Percentiles rank a stretch among this genome's conserved stretches.
These are phyloP conservation scores for Apiospora hydei DNA, from an alignment of 2,329 filamentous ascomycete genomes.

Conservation along the genomic window DNA sequence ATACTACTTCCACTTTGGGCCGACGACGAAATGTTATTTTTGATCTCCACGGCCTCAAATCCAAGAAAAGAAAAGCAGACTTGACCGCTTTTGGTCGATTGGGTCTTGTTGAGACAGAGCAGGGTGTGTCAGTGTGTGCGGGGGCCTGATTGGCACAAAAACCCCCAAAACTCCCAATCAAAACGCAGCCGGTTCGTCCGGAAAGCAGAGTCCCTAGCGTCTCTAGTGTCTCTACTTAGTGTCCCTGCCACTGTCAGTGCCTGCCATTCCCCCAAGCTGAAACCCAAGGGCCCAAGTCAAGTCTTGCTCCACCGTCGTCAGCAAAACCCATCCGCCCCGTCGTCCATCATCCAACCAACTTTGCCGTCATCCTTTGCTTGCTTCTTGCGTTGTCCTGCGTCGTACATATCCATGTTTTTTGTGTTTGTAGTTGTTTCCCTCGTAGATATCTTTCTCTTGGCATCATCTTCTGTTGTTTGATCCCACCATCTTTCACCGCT, in stretches of 20 bases:
- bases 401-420: background rate
- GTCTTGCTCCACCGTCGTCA: background rate
- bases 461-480: background rate
- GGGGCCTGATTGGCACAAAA: background rate
- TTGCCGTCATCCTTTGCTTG: slow-evolving; percentile 12
- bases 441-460: background rate
- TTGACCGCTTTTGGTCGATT: slow-evolving; percentile 14
- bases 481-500: slow-evolving; percentile 2
- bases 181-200: slow-evolving; percentile 1
- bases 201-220: background rate
- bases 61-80: background rate
- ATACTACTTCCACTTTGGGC: background rate
- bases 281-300: background rate
- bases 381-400: slow-evolving; percentile 3
- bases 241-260: background rate
- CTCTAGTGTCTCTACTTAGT: background rate
- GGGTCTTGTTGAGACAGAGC: background rate
- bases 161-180: background rate
- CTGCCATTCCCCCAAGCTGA: slow-evolving; percentile 13
- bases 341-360: slow-evolving; percentile 17
- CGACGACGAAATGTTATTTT: slow-evolving; percentile 13
- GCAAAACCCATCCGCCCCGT: background rate
- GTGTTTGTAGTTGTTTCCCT: background rate
- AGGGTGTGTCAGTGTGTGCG: background rate
- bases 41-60: slow-evolving; percentile 11